Evolutionary conservation across 371 early-diverging fungal genomes (phyloP), one percentile per base, ranked within the genome.

Genomic region (Actinomucor elegans): DNA sequence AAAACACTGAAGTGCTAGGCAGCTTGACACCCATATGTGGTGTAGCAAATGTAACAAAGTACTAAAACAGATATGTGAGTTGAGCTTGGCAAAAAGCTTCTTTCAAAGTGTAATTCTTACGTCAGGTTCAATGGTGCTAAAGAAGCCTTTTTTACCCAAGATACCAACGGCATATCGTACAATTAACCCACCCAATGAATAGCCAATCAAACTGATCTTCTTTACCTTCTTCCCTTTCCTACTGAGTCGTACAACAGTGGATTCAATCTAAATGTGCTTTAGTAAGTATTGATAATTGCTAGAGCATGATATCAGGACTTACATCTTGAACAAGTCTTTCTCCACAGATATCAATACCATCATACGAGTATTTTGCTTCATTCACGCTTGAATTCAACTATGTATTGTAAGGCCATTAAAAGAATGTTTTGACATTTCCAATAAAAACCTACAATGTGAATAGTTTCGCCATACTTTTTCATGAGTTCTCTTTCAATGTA

Each of bases 121-220:
- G 26, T 71, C 57, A 31, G 85, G 75, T n/a, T 74, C 60, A n/a
- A 79, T 57, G 10, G 52, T 52, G 11, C 73, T 68, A 55, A 89
- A 86, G 45, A 87, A 77, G 17, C 80, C 81, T 15, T 62, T 59
- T 38, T 83, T 59, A 5, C 80, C 84, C 36, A 91, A 72, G 18
- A 81, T 36, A 10, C 92, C 91, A 50, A 88, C 65, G 0, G 84
- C 81, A 69, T 86, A 93, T 12, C 94, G 78, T 21, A 73, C 53
- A 29, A 93, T 83, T 33, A 93, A 61, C 0, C 94, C 94, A 34
- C 94, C 94, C 3, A 90, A 66, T 0, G 91, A 91, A 60, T 93
- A 92, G 5, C 94, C 94, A 35, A 93, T 66, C 36, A 88, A 69
- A 4, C 88, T 87, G 15, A 90, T 64, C 17, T 77, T 75, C 7